These are phyloP conservation scores for Theobroma cacao DNA, from an alignment of 345 rosid genomes.

Conservation along the genomic window DNA sequence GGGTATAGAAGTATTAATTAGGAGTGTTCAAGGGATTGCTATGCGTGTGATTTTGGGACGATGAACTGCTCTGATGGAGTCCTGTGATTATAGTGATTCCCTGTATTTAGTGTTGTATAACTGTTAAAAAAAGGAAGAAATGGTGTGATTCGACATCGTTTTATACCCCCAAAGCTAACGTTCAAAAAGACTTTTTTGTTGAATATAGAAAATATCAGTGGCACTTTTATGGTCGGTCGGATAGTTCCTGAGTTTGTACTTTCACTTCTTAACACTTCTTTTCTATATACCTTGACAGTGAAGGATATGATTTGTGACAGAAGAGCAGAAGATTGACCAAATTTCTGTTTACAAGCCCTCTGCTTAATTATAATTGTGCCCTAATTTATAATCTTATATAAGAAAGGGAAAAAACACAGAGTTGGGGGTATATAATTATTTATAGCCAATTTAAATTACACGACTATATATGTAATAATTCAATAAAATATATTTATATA, in stretches of 20 bases:
- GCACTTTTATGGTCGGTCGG: not conserved
- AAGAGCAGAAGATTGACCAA: too few relatives aligned
- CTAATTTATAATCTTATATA: not conserved
- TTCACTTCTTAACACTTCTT: not conserved
- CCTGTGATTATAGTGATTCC: not conserved
- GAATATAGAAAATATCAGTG: not conserved
- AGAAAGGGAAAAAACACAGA: too few relatives aligned
- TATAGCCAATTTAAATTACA: not conserved
- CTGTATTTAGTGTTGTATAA: slow-evolving; percentile 1
- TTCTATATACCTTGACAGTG: not conserved
- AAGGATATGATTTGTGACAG: not conserved
- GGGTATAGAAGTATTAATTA: not conserved
- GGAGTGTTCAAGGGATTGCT: not conserved
- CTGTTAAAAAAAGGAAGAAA: slow-evolving; percentile 3
- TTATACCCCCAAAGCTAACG: not conserved
- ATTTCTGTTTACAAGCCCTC: not conserved
- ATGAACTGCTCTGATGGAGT: not conserved
- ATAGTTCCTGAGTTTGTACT: not conserved
- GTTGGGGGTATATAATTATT: too few relatives aligned
- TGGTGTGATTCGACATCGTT: not conserved
- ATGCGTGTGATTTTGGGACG: slow-evolving; percentile 1
- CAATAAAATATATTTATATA: too few relatives aligned
- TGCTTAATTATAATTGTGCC: not conserved
- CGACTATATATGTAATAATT: too few relatives aligned
- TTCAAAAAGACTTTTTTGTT: not conserved